Evolutionary conservation across 2,329 filamentous ascomycete genomes (phyloP).

Genomic region (Aspergillus brasiliensis): DNA sequence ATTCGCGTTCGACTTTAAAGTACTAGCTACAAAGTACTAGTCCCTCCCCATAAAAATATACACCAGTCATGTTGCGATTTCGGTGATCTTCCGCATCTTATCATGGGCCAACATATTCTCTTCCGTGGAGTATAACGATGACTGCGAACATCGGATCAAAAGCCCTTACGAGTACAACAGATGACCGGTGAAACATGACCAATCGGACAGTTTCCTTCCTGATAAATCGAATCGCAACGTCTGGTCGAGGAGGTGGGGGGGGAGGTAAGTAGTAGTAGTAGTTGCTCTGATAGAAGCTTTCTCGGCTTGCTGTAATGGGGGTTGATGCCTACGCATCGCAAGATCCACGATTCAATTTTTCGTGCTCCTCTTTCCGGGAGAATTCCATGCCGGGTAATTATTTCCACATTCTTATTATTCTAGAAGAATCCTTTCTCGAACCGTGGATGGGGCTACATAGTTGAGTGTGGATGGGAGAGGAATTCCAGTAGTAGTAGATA

Average conservation of each 20-base stretch:
- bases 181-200: background rate
- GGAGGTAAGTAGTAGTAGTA: no score
- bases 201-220: constrained; percentile 2
- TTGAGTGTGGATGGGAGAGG: background rate
- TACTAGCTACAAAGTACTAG: background rate
- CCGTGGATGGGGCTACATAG: background rate
- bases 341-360: background rate
- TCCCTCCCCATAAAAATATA: background rate
- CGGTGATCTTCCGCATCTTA: constrained; percentile 2
- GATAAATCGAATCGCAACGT: background rate
- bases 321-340: background rate
- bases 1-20: background rate
- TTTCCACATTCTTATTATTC: background rate
- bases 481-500: background rate
- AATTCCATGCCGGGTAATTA: background rate
- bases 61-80: background rate
- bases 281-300: background rate
- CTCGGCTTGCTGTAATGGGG: background rate
- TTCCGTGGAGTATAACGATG: background rate
- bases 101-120: background rate
- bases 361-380: background rate
- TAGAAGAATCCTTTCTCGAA: background rate
- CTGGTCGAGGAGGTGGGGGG: background rate
- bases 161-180: background rate
- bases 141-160: background rate